phyloP scores from a whole-genome alignment of 164 flowering plant genomes.

The Dillenia suffruticosa region DNA sequence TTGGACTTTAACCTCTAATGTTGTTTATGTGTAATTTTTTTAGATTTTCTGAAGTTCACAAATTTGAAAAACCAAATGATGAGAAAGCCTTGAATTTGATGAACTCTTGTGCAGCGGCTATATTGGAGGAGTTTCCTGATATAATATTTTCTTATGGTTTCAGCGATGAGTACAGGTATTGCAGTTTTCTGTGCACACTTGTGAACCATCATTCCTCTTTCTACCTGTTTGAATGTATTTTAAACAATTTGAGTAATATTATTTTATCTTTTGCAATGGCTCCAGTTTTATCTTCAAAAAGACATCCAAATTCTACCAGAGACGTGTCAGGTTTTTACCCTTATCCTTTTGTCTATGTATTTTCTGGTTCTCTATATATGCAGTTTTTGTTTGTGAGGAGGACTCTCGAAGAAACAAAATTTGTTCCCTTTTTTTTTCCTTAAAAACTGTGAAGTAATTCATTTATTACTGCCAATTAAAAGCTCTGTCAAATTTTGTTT shows the following conservation, averaged over 20 bases:
- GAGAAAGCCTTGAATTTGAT: conserved; percentile 70
- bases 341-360: no score
- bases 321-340: conserved; percentile 50
- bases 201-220: no score
- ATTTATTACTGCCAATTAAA: no score
- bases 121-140: conserved; percentile 66
- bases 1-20: no score
- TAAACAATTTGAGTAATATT: no score
- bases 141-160: conserved; percentile 78
- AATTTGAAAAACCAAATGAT: conserved; percentile 88
- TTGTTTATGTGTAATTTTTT: conserved; percentile 1
- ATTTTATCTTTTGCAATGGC: neutral
- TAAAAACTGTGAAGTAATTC: neutral
- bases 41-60: conserved; percentile 78
- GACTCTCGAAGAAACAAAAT: no score
- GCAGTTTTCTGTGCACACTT: neutral
- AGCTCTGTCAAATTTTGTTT: no score
- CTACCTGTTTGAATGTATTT: neutral
- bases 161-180: conserved; percentile 89
- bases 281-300: conserved; percentile 75
- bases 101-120: conserved; percentile 79
- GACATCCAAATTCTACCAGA: conserved; percentile 44
- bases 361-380: no score
- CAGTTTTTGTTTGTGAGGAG: no score
- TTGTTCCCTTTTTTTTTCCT: conserved; percentile 4